Conservation (phyloP, 805 yeast species). For the Barnettozyma siamensis region DNA sequence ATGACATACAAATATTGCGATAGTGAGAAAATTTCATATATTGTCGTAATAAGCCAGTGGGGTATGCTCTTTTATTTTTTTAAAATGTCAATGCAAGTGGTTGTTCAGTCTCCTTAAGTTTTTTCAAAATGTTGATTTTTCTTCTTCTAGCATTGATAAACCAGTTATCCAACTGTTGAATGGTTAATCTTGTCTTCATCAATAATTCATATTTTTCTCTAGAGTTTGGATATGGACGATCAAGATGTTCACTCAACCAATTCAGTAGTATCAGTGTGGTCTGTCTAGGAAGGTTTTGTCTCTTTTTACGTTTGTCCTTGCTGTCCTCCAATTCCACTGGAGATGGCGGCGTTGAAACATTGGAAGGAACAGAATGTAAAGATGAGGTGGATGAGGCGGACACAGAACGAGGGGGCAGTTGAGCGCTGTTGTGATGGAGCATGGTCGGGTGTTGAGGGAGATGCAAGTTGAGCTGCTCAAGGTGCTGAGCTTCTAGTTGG, state of each 20-base stretch:
- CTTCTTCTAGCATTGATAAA: conserved; percentile 83
- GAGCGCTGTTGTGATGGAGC: not conserved
- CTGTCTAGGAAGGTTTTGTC: conserved; percentile 75
- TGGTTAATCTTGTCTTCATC: conserved; percentile 67
- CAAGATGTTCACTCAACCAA: conserved; percentile 70
- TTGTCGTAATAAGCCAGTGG: too few relatives aligned
- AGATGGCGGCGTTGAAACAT: conserved; percentile 5
- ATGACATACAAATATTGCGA: too few relatives aligned
- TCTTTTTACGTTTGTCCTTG: conserved; percentile 31
- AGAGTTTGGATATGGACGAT: conserved; percentile 80
- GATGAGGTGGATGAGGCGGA: conserved; percentile 2
- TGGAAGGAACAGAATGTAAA: conserved; percentile 3
- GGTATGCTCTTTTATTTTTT: conserved; percentile 16
- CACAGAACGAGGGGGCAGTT: conserved; percentile 1
- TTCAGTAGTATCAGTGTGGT: conserved; percentile 62
- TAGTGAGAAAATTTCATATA: too few relatives aligned
- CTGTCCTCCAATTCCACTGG: conserved; percentile 9
- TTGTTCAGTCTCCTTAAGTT: conserved; percentile 24
- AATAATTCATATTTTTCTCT: conserved; percentile 68
- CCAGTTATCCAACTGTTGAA: conserved; percentile 82
- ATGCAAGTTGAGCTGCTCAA: not conserved
- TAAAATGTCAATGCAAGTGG: conserved; percentile 23
- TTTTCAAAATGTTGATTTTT: conserved; percentile 37
- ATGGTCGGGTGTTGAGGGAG: not conserved
- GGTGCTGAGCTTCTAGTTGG: conserved; percentile 39